A percentile compares a stretch with the other conserved stretches of the same genome.
These are phyloP conservation scores for Stagonosporopsis rhizophila DNA, from an alignment of 2,329 filamentous ascomycete genomes.

Conservation along the genomic window DNA sequence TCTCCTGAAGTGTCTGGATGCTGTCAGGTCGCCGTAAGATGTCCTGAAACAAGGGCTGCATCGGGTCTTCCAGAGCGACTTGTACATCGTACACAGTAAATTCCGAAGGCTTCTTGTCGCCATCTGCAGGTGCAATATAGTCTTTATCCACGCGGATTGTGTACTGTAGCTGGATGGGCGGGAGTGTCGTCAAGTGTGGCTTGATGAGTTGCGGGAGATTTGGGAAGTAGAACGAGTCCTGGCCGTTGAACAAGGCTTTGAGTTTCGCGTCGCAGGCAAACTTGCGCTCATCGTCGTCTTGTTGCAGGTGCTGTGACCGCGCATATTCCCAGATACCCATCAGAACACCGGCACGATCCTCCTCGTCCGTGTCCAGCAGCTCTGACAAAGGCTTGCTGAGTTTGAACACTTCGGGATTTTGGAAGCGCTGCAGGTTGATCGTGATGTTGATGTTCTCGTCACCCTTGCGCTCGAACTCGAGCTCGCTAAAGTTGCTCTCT, in stretches of 20 bases:
- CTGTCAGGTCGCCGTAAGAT: conserved; percentile 51
- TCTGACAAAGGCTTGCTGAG: conserved; percentile 81
- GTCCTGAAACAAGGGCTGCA: conserved; percentile 70
- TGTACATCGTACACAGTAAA: conserved; percentile 91
- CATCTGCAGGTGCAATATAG: conserved; percentile 67
- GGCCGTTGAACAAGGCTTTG: conserved; percentile 73
- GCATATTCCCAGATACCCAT: conserved; percentile 97
- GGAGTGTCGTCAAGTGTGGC: conserved; percentile 77
- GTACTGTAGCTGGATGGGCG: conserved; percentile 84
- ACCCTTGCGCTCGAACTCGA: conserved; percentile 88
- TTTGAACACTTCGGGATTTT: conserved; percentile 83
- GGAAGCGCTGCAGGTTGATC: conserved; percentile 84
- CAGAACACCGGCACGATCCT: conserved; percentile 84
- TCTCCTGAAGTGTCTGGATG: conserved; percentile 75
- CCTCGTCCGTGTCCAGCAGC: conserved; percentile 84
- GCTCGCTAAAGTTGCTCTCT: conserved; percentile 82
- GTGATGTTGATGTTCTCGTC: conserved; percentile 93
- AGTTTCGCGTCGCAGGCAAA: conserved; percentile 89
- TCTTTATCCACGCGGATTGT: conserved; percentile 85
- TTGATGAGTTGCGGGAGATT: conserved; percentile 81
- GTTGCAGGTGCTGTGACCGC: conserved; percentile 81
- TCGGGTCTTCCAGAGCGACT: conserved; percentile 82
- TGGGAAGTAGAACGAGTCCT: conserved; percentile 84
- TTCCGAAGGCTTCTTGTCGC: conserved; percentile 67
- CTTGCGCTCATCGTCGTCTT: conserved; percentile 92